Evolutionary conservation across 164 flowering plant species (phyloP).

Genomic region (Liquidambar formosana): DNA sequence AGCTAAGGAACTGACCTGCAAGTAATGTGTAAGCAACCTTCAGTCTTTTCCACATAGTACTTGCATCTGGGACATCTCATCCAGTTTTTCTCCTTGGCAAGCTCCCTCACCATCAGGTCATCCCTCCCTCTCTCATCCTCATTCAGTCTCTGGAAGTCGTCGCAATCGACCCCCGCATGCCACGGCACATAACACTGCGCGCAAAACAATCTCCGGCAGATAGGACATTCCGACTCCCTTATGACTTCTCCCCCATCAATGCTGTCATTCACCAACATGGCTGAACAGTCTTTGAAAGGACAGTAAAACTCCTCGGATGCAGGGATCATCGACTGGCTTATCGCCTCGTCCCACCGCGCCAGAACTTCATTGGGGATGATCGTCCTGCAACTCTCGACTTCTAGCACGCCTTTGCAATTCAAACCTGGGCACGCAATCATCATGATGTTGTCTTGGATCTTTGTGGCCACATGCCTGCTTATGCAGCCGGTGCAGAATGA

Average conservation of each 20-base stretch:
- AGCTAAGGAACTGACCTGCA: slow-evolving; percentile 25
- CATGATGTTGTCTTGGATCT: slow-evolving; percentile 17
- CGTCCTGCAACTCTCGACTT: slow-evolving; percentile 18
- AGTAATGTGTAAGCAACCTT: slow-evolving; percentile 29
- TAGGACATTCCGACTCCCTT: slow-evolving; percentile 36
- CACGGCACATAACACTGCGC: slow-evolving; percentile 41
- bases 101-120: slow-evolving; percentile 29
- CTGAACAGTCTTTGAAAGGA: slow-evolving; percentile 46
- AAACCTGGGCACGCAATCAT: slow-evolving; percentile 33
- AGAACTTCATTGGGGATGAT: slow-evolving; percentile 26
- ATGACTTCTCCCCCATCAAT: slow-evolving; percentile 12
- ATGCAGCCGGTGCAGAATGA: slow-evolving; percentile 41
- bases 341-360: slow-evolving; percentile 28
- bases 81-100: slow-evolving; percentile 34
- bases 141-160: slow-evolving; percentile 20
- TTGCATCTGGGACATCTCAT: slow-evolving; percentile 33
- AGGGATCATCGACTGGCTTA: slow-evolving; percentile 24
- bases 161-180: slow-evolving; percentile 34
- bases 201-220: slow-evolving; percentile 42
- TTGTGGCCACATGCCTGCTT: slow-evolving; percentile 27
- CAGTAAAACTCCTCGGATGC: slow-evolving; percentile 28
- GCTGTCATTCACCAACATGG: slow-evolving; percentile 21
- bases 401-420: slow-evolving; percentile 26
- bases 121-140: slow-evolving; percentile 29
- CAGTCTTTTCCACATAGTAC: slow-evolving; percentile 25